Evolutionary conservation across 2,329 filamentous ascomycete species (phyloP).

Genomic region (Tolypocladium tropicale): DNA sequence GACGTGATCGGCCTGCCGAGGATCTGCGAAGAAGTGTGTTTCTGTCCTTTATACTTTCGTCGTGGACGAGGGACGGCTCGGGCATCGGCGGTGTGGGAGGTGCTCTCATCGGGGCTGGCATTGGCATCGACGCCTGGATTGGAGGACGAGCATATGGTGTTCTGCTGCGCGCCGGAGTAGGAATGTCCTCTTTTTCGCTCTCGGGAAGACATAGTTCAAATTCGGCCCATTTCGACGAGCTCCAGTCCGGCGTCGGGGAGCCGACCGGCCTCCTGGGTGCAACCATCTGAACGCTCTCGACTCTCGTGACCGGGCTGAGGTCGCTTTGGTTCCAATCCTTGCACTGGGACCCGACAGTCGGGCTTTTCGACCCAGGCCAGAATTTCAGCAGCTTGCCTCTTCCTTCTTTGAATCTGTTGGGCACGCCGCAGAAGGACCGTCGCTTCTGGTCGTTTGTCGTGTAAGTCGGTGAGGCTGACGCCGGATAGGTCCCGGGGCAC

Average conservation of each 20-base stretch:
- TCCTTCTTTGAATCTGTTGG: conserved; percentile 13
- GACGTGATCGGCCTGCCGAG: neutral
- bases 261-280: conserved; percentile 2
- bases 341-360: conserved; percentile 14
- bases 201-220: neutral
- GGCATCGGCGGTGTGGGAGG: conserved; percentile 9
- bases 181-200: neutral
- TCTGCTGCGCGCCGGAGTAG: neutral
- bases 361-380: conserved; percentile 16
- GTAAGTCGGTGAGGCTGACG: neutral
- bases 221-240: neutral
- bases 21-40: neutral
- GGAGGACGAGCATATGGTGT: neutral
- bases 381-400: conserved; percentile 20
- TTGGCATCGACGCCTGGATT: neutral
- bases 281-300: conserved; percentile 5
- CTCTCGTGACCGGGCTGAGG: conserved; percentile 3
- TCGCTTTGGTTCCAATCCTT: conserved; percentile 14
- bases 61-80: conserved; percentile 11
- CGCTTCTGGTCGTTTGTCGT: neutral
- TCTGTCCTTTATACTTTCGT: neutral
- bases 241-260: neutral
- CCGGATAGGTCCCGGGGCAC: neutral
- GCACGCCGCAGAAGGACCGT: conserved; percentile 5
- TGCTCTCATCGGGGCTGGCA: conserved; percentile 2